Evolutionary conservation across 2,329 filamentous ascomycete genomes (phyloP).

Genomic region (Drechmeria coniospora): DNA sequence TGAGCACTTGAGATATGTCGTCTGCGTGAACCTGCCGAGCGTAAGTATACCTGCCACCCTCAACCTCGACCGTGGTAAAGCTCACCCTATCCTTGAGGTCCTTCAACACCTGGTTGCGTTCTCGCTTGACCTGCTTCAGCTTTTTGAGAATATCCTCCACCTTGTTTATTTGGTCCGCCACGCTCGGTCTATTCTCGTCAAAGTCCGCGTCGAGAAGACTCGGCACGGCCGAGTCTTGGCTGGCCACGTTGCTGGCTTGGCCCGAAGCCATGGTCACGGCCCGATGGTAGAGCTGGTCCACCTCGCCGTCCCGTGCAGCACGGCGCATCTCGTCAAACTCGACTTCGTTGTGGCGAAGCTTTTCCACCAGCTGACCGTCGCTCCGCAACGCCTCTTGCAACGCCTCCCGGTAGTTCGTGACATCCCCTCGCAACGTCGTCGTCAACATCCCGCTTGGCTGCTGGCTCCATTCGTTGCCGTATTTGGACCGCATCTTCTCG

Average conservation of each 20-base stretch:
- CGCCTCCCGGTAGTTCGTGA: conserved; percentile 75
- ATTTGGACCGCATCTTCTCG: conserved; percentile 98
- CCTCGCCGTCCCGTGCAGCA: conserved; percentile 73
- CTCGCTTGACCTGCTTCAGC: conserved; percentile 80
- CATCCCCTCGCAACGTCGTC: conserved; percentile 71
- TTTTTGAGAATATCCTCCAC: conserved; percentile 88
- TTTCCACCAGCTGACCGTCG: conserved; percentile 68
- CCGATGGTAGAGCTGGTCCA: conserved; percentile 76
- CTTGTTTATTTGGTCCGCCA: conserved; percentile 74
- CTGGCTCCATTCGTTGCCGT: conserved; percentile 90
- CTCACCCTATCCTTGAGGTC: conserved; percentile 93
- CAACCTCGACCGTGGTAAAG: not conserved
- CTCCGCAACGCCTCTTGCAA: conserved; percentile 79
- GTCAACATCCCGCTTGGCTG: conserved; percentile 87
- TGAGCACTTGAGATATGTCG: conserved; percentile 93
- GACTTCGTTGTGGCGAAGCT: conserved; percentile 68
- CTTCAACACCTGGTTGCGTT: conserved; percentile 81
- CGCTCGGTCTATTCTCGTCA: conserved; percentile 61
- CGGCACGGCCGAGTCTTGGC: conserved; percentile 48
- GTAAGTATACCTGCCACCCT: conserved; percentile 6
- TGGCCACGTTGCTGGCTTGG: conserved; percentile 44
- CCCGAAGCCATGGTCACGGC: conserved; percentile 67
- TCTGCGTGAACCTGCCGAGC: conserved; percentile 67
- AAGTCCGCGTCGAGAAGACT: conserved; percentile 89
- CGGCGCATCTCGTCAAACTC: conserved; percentile 93